phyloP scores from a whole-genome alignment of 2,329 filamentous ascomycete genomes.

The Colletotrichum sp. region DNA sequence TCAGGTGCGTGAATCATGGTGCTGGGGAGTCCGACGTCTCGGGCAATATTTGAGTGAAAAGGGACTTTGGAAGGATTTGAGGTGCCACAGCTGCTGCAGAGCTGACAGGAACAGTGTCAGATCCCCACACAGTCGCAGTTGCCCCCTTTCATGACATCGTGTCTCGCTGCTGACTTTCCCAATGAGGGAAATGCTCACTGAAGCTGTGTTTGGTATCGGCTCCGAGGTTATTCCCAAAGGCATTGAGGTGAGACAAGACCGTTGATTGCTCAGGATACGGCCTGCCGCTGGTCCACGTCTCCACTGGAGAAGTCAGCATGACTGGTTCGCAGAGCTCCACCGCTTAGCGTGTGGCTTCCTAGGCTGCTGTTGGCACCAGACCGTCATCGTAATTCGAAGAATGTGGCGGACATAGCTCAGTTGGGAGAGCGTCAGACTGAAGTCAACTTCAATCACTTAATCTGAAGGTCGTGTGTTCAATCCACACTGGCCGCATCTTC shows the following conservation, averaged over 20 bases:
- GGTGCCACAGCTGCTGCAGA: not conserved
- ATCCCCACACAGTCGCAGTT: not conserved
- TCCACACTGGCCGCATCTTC: constrained; percentile 22
- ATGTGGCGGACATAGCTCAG: constrained; percentile 21
- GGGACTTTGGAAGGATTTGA: not conserved
- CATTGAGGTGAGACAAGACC: not conserved
- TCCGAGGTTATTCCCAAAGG: not conserved
- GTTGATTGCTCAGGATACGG: not conserved
- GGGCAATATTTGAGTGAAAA: not conserved
- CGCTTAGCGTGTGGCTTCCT: not conserved
- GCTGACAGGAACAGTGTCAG: not conserved
- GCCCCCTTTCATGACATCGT: not conserved
- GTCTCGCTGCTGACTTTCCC: not conserved
- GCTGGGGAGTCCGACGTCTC: not conserved
- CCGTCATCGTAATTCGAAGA: not conserved
- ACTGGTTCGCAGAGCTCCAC: not conserved
- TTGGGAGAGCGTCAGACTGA: constrained; percentile 23
- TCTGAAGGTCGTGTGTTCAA: constrained; percentile 23
- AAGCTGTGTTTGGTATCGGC: not conserved
- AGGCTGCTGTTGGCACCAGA: rapidly evolving
- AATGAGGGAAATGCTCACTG: not conserved
- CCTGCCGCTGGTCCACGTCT: not conserved
- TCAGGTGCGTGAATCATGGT: not conserved
- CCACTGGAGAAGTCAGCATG: not conserved
- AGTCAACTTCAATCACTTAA: constrained; percentile 18